Base-by-base conservation (phyloP, 176 grass and related monocot species). In the Phragmites australis region DNA sequence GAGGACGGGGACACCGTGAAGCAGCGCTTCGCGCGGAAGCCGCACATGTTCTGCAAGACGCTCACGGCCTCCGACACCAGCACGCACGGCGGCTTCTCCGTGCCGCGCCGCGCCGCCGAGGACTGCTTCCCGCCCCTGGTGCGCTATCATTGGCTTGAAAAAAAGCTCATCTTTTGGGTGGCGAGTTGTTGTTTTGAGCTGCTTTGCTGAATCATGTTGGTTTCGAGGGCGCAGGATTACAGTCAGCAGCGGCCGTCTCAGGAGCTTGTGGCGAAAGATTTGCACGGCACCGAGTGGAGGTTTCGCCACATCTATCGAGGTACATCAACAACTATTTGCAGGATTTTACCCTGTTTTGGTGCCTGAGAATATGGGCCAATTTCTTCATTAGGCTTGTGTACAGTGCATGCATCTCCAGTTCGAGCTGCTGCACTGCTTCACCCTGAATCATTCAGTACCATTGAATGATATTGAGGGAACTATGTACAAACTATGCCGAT, bases 21-120 rank as follows among this genome's bases (percentile, higher is more conserved):
- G 86, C 85, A 68, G 77, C 85, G 81, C 7, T 72, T 86, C 29
- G 79, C 86, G 1, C n/a, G 89, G 61, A 93, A 91, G 68, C 86
- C 96, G 32, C 96, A 99, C 70, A 99, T 99, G 96, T 99, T 99
- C 87, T 99, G 96, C 86, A 99, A 99, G 90, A 99, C 92, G 32
- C 88, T 99, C 39, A 99, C 96, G 27, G 92, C 96, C 4, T 99
- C 92, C 30, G 92, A 99, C 84, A 99, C 96, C 51, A 99, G 96
- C 74, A 99, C 92, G 62, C 96, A 99, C 69, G 96, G 96, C 21
- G 96, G 96, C n/a, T 99, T 99, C 86, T 99, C 96, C 49, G 92
- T 95, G 43, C 92, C 96, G 27, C 96, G 96, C 70, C 92, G 90
- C 56, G 96, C 96, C 60, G 96, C 96, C 34, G 92, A 99, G 86